phyloP scores from a whole-genome alignment of 1,284 basidiomycete species.

The Athelia sp. region DNA sequence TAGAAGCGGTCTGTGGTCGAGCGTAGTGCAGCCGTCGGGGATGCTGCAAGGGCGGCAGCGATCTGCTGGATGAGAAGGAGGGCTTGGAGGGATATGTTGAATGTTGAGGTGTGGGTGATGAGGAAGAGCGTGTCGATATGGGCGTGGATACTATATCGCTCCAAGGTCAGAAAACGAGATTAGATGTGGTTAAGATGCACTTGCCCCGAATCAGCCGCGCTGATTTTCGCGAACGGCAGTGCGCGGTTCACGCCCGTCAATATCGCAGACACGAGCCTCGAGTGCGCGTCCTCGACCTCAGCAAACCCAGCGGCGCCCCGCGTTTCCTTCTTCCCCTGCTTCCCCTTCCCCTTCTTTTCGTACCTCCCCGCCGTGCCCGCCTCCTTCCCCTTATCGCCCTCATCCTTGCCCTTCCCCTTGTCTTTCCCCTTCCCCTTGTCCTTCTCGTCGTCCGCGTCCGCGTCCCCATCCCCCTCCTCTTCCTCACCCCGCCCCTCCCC shows the following conservation, averaged over 20 bases:
- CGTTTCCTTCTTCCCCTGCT: constrained; percentile 35
- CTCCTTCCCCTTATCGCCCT: constrained; percentile 30
- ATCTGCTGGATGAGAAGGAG: constrained; percentile 92
- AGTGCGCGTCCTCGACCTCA: constrained; percentile 78
- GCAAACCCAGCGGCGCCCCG: constrained; percentile 59
- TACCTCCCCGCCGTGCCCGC: constrained; percentile 24
- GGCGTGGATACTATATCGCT: constrained; percentile 61
- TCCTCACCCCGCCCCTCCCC: constrained; percentile 44
- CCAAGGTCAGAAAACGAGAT: constrained; percentile 5
- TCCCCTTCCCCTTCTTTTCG: constrained; percentile 30
- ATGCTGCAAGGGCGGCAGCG: constrained; percentile 39
- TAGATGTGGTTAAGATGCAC: constrained; percentile 10
- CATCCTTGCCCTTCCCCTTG: constrained; percentile 27
- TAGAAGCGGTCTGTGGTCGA: constrained; percentile 84
- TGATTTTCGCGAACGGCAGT: constrained; percentile 83
- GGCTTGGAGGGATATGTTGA: constrained; percentile 96
- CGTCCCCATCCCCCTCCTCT: constrained; percentile 27
- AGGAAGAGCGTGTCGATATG: constrained; percentile 95
- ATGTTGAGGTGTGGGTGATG: constrained; percentile 91
- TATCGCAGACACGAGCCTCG: constrained; percentile 86
- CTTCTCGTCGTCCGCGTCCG: constrained; percentile 23
- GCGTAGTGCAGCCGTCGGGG: constrained; percentile 34
- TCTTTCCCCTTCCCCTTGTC: constrained; percentile 21
- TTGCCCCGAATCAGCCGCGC: constrained; percentile 50
- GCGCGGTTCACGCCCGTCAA: constrained; percentile 95